Conservation (phyloP, 2,329 filamentous ascomycete genomes). For the Cercospora sesami region DNA sequence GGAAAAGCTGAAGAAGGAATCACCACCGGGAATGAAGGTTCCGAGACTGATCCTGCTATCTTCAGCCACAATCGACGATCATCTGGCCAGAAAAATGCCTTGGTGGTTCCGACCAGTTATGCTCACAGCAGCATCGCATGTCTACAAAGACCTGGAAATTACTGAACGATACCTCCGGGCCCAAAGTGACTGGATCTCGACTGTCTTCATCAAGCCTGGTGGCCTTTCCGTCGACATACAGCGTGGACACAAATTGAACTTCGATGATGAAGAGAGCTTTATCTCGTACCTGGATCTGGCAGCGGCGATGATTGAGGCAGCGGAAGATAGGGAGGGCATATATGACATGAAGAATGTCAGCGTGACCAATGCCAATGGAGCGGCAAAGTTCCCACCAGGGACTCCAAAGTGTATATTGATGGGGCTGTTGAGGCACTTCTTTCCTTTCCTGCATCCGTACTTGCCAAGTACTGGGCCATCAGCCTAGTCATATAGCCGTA, state of each 20-base stretch:
- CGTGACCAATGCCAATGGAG: background rate
- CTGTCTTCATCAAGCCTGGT: background rate
- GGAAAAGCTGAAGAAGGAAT: background rate
- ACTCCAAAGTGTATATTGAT: background rate
- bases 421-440: background rate
- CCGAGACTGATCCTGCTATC: background rate
- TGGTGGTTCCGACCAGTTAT: background rate
- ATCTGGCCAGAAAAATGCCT: background rate
- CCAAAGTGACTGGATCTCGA: background rate
- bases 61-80: background rate
- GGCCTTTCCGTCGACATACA: background rate
- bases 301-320: background rate
- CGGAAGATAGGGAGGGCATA: background rate
- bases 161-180: background rate
- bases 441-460: background rate
- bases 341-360: background rate
- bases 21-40: background rate
- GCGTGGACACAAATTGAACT: background rate
- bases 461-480: background rate
- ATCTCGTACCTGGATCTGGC: background rate
- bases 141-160: background rate
- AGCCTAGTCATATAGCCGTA: background rate
- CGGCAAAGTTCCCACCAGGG: background rate
- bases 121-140: background rate
- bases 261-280: background rate